Evolutionary conservation across 2,329 filamentous ascomycete species (phyloP), one percentile per base, ranked within the genome.

Genomic region (Talaromyces sp.): DNA sequence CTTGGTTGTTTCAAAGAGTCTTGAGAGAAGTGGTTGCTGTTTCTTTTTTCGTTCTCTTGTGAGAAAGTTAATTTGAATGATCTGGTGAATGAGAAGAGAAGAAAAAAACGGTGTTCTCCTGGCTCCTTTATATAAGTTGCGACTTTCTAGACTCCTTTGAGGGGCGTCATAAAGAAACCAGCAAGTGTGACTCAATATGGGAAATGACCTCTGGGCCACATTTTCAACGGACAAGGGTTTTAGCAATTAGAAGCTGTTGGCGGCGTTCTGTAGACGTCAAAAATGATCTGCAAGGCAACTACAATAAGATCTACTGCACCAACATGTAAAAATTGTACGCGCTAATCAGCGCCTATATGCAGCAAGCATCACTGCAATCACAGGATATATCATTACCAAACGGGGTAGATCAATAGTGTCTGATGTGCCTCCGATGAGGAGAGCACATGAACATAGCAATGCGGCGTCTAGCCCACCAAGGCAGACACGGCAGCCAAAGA

Each of bases 301-400:
- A 62, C 42, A 56, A 9, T 31, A 62, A 28, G 44, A 59, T 59
- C 57, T 59, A 42, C 44, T 62, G 55, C 36, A 56, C 42, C 52
- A 62, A 59, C 57, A 62, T 56, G 23, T 50, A 47, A 53, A 36
- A 27, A 56, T 44, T 62, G 52, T 53, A 53, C 61, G 61, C 61
- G 61, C 61, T 62, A 62, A 59, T 62, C 42, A 56, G 61, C 61
- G 61, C 56, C 34, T 56, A 55, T 59, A 62, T 62, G 61, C 61
- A 62, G 14, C 34, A 59, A 40, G 12, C 52, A 57, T 62, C 61
- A 59, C 61, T 34, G 33, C 57, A 52, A 52, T 56, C 52, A 54
- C 52, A 55, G 57, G 42, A 59, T 44, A 56, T 30, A 55, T 44
- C 51, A 53, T 59, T 59, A 23, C 33, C 34, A 51, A n/a, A 30